Base-by-base conservation (phyloP, 2,329 filamentous ascomycete species). In the Alternaria sp. region DNA sequence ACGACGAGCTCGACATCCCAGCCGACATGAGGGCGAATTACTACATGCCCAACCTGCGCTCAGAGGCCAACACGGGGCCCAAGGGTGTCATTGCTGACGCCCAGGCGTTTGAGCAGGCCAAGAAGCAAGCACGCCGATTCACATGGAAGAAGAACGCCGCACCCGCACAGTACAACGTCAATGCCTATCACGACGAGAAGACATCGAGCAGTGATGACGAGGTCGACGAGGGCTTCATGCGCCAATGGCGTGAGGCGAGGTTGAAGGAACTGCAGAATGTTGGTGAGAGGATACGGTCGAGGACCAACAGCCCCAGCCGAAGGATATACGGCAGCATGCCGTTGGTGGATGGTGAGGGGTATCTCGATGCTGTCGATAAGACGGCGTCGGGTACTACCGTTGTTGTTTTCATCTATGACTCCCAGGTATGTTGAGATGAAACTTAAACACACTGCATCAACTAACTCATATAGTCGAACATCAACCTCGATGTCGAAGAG, bases 321-420 rank as follows among this genome's bases (percentile, higher is more conserved):
- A 85, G 92, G 68, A 85, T 90, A 61, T 98, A 91, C 77, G 96
- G 96, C 21, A 87, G 86, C 12, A 83, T 98, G 66, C 91, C 94
- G 65, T 87, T 89, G 62, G 96, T 98, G 1, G 94, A 98, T 83
- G 95, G 93, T 8, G 84, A 91, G 67, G 96, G 94, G 17, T 99
- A 97, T 74, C 86, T 99, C n/a, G 94, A 98, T 80, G 94, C 95
- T 59, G 93, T 98, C 71, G 96, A 99, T 82, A 96, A 93, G 81
- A 93, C 95, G 5, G 85, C 89, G 43, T 82, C 89, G 51, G 92
- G 95, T 50, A 95, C 93, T 0, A 87, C 91, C 4, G 94, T 98
- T 2, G 91, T 97, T 3, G 96, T 99, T 26, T 96, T 95, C 21
- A 23, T 23, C 21, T 21, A 86, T 96, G 21, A 55, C 45, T 13